A percentile compares a stretch with the other conserved stretches of the same genome.
Evolutionary conservation across 1,139 yeast genomes (phyloP).

Genomic region (Meyerozyma smithsonii): DNA sequence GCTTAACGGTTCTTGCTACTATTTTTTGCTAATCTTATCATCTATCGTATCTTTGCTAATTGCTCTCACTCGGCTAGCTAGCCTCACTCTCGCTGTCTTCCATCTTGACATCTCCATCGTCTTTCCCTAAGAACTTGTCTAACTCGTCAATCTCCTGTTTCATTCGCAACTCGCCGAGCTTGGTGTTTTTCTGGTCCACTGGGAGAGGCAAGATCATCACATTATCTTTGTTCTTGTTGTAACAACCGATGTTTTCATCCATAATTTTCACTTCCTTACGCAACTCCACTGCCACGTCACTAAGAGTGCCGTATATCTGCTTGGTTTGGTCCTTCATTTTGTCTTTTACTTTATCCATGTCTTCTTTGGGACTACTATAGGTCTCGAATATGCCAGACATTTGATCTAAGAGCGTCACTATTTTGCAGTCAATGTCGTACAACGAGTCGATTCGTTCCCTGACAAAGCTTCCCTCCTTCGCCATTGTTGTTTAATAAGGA

Average conservation of each 20-base stretch:
- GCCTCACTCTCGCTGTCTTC: slow-evolving; percentile 2
- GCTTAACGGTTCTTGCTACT: no score
- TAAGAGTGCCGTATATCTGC: slow-evolving; percentile 28
- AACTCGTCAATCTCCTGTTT: slow-evolving; percentile 30
- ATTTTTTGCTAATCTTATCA: no score
- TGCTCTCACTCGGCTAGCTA: not conserved
- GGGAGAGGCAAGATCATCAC: slow-evolving; percentile 55
- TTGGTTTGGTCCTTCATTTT: slow-evolving; percentile 27
- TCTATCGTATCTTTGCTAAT: no score
- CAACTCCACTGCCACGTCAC: slow-evolving; percentile 43
- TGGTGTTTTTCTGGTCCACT: slow-evolving; percentile 59
- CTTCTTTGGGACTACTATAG: slow-evolving; percentile 21
- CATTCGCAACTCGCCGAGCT: slow-evolving; percentile 48
- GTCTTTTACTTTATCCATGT: slow-evolving; percentile 16
- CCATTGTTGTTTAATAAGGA: no score
- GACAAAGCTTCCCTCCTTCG: slow-evolving; percentile 24
- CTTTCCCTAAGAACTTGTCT: slow-evolving; percentile 16
- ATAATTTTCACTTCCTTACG: slow-evolving; percentile 54
- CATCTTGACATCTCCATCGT: slow-evolving; percentile 9
- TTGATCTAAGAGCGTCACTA: slow-evolving; percentile 41
- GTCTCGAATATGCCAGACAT: slow-evolving; percentile 36
- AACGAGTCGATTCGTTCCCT: slow-evolving; percentile 44
- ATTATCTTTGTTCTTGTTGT: slow-evolving; percentile 39
- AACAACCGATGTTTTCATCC: slow-evolving; percentile 54
- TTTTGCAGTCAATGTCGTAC: slow-evolving; percentile 37